Base-by-base conservation (phyloP, 176 grass and related monocot genomes). In the Ananas comosus region DNA sequence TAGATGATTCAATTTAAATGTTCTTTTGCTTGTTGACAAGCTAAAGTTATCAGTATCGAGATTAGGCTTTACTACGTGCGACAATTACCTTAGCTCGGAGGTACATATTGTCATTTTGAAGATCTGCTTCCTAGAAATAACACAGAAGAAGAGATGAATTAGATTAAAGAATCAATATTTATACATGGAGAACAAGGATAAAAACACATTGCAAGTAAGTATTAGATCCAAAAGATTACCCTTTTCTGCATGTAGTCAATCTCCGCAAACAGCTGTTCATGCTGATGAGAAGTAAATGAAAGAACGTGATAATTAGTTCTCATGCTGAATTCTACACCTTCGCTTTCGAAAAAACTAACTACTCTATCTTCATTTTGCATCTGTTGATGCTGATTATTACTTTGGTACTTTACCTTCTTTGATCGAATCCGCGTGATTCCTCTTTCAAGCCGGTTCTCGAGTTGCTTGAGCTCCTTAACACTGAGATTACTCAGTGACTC, bases 401-500 rank as follows among this genome's bases (percentile, higher is more conserved):
- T 7, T 42, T 42, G 4, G 33, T 42, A 42, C 33, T 42, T 42
- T 77, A 87, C 88, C 88, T 91, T 91, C 73, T 80, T 82, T 10
- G 85, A 80, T 69, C 88, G 84, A 79, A 91, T 82, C 75, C 86
- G 84, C 23, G 85, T 65, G 33, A 91, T 87, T 79, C 88, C 79
- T 82, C 83, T 91, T 80, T 91, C 88, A 4, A 91, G 81, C 28
- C 88, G 81, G 63, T 71, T 87, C 70, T 91, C 88, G 1, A 91
- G 81, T 56, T 91, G 88, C 69, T 91, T 91, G 58, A 91, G 82
- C 75, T 91, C 88, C 69, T 87, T 91, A 10, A 85, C 76, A 42
- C 72, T 80, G 10, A 87, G 65, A 71, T 83, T 76, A 13, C 66
- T 50, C 69, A 91, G 68, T 42, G 85, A 72, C 49, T 91, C 88